Percentiles rank a stretch among this genome's conserved stretches.
Conservation (phyloP, 116 monocot species). For the Cymodocea nodosa region DNA sequence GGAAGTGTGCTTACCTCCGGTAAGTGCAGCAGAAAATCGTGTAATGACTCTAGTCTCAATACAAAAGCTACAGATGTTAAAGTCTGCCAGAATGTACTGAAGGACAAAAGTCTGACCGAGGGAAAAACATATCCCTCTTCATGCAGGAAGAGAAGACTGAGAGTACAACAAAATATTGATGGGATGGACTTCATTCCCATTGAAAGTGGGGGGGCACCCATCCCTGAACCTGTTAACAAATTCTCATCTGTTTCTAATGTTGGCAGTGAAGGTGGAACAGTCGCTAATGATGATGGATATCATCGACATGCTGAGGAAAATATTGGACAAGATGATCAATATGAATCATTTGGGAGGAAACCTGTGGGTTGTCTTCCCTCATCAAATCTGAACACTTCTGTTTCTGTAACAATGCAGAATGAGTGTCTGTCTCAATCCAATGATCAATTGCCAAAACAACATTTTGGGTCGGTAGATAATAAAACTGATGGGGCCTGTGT, state of each 20-base stretch:
- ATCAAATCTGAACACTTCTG: neutral
- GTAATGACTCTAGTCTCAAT: neutral
- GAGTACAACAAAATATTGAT: neutral
- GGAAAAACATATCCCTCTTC: constrained; percentile 14
- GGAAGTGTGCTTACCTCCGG: neutral
- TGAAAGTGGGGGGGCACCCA: neutral
- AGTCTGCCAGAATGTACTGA: neutral
- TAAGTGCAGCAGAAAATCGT: neutral
- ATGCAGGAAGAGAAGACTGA: constrained; percentile 6
- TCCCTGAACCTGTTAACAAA: neutral
- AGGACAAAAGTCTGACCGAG: neutral
- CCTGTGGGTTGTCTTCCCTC: neutral
- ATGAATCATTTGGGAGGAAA: neutral
- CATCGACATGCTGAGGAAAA: neutral
- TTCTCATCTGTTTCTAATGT: neutral
- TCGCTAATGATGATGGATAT: neutral
- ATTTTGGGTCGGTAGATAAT: neutral
- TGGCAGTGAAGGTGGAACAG: neutral
- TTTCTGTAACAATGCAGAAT: neutral
- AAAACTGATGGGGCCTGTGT: neutral
- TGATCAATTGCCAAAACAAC: neutral
- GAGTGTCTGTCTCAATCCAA: neutral
- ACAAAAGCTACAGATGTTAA: neutral
- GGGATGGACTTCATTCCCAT: neutral
- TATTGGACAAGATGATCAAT: constrained; percentile 1